Evolutionary conservation across 352 stramenopile species (phyloP), one percentile per base, ranked within the genome.

Genomic region (Hyaloperonospora brassicae): DNA sequence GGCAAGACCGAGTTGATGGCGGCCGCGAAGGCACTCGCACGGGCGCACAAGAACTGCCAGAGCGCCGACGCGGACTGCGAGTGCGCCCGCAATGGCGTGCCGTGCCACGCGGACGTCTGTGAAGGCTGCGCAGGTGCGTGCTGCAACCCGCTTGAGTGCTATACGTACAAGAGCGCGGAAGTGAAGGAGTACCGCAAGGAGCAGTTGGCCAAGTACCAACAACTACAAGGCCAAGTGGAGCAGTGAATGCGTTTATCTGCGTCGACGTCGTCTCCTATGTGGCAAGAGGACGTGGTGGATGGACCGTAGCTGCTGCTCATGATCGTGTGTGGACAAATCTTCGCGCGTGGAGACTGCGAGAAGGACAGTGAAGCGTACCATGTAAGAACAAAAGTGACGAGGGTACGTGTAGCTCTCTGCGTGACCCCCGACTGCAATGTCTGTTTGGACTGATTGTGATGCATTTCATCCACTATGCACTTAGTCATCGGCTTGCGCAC

Each of bases 31-130:
- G 65, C 66, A 47, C 52, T 91, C 23, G 83, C 83, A 5, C 48
- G 50, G 14, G 56, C 76, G 5, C 71, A 87, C 25, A 87, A 90
- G 58, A 93, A 91, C 61, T 93, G 83, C 58, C 58, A 73, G 47
- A 86, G 70, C 48, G 45, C 64, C 21, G 61, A 69, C 50, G 55
- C 58, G 7, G 66, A 87, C 52, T 93, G 83, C 59, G 83, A 90
- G 64, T 93, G 83, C 57, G 73, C 73, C 1, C 63, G 66, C 34
- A 90, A 88, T 50, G 81, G 79, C 43, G 77, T 89, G 31, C 65
- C 73, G 10, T 93, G 84, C 59, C 79, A 89, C 53, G 72, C 80
- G 36, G 84, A 84, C 51, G 76, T 76, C 11, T 93, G 83, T 47
- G 64, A 79, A 47, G 83, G 83, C 30, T 93, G 83, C 50, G 70